Evolutionary conservation across 495 filamentous ascomycete genomes (phyloP), one percentile per base, ranked within the genome.

Genomic region (Penicillium desertorum): DNA sequence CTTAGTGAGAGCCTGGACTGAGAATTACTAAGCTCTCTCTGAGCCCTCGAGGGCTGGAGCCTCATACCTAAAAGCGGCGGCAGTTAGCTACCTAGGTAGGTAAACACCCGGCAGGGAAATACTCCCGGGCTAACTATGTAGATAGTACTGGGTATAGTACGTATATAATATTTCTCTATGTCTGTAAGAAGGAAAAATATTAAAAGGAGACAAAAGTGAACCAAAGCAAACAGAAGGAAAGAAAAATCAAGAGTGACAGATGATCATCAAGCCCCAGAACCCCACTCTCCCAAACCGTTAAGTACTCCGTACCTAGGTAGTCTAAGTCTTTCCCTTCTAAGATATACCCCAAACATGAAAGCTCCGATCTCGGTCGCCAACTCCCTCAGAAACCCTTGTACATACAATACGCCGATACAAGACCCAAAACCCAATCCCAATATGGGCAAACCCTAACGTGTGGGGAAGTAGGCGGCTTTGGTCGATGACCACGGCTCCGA

Each of bases 401-500:
- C 16, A 27, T 55, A 27, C 14, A 29, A 37, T 23, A 19, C 8
- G 14, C 27, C 17, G 36, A 27, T 5, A 8, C 32, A 46, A 23
- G 25, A 20, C 2, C 8, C 29, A 32, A 11, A 10, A 10, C n/a
- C n/a, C 25, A 55, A 46, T 55, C 7, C 10, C 19, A 23, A 55
- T 16, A 22, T 11, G 6, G 25, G 1, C 11, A 19, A 37, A 12
- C 3, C 43, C 22, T 47, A 45, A 29, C 19, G 7, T 11, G 42
- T 10, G 10, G 50, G 14, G 11, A 9, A 29, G 10, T 34, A 45
- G 12, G 41, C 3, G 20, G 11, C 25, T n/a, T 45, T 54, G 19
- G 14, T 20, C 4, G 52, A 36, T 17, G 52, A 34, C 52, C 52
- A 54, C 30, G 52, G 52, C 4, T 45, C 52, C 19, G 29, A 23